Evolutionary conservation across 2,329 filamentous ascomycete species (phyloP).

Genomic region (Rhynchosporium agropyri): DNA sequence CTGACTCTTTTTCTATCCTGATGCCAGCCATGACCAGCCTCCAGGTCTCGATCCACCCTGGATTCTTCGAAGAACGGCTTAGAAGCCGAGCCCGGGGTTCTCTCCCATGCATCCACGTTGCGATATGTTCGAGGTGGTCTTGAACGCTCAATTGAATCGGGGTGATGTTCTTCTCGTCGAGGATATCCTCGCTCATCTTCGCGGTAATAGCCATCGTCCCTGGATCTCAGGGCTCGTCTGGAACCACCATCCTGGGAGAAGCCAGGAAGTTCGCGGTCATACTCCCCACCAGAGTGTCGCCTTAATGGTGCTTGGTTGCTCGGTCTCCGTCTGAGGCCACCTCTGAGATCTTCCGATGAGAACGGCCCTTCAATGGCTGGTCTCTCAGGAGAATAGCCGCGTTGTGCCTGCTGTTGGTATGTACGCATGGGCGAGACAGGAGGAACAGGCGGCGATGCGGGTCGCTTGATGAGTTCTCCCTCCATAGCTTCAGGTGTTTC

Average conservation of each 20-base stretch:
- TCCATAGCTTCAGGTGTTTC: conserved; percentile 29
- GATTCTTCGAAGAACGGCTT: conserved; percentile 36
- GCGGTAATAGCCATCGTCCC: conserved; percentile 32
- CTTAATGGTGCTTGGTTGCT: conserved; percentile 25
- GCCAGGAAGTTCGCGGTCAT: conserved; percentile 27
- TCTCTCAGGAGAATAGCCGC: conserved; percentile 31
- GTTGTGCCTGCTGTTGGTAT: conserved; percentile 21
- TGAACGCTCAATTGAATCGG: conserved; percentile 34
- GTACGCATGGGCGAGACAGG: conserved; percentile 27
- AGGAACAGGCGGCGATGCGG: conserved; percentile 19
- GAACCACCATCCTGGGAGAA: conserved; percentile 24
- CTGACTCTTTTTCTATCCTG: conserved; percentile 25
- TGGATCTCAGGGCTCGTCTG: conserved; percentile 25
- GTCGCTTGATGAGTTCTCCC: conserved; percentile 33
- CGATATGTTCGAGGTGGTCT: conserved; percentile 37
- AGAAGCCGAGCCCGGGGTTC: conserved; percentile 27
- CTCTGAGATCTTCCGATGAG: conserved; percentile 20
- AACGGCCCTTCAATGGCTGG: conserved; percentile 27
- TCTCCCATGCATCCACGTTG: conserved; percentile 31
- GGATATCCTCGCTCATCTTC: conserved; percentile 21
- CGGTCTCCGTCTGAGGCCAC: conserved; percentile 32
- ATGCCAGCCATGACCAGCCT: conserved; percentile 26
- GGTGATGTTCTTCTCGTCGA: conserved; percentile 32
- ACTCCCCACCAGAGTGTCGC: conserved; percentile 29
- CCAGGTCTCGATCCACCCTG: conserved; percentile 30